Percentiles rank a stretch among this genome's conserved stretches.
Conservation (phyloP, 2,329 filamentous ascomycete genomes). For the Aureobasidium pullulans region DNA sequence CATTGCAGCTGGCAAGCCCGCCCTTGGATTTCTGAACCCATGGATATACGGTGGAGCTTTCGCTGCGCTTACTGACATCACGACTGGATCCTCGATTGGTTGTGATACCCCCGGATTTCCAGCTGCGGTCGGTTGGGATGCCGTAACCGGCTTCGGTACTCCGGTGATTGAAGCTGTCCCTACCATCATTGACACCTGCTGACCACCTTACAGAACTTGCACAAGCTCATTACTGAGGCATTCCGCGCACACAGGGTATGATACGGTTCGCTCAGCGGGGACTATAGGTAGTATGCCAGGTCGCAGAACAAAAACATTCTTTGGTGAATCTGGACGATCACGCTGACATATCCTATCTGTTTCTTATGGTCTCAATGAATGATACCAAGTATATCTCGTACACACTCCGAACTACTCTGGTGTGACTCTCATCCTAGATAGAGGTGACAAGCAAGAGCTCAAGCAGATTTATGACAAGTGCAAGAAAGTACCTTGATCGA, state of each 20-base stretch:
- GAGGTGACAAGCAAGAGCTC: too few species aligned
- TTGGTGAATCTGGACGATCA: too few species aligned
- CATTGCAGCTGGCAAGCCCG: slow-evolving; percentile 41
- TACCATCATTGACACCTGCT: neutral
- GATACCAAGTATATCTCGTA: too few species aligned
- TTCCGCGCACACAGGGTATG: neutral
- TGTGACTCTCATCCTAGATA: too few species aligned
- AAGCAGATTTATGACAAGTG: too few species aligned
- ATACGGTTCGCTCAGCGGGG: too few species aligned
- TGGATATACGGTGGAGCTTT: slow-evolving; percentile 49
- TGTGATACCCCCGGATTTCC: slow-evolving; percentile 31
- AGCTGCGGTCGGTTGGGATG: slow-evolving; percentile 26
- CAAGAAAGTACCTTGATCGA: too few species aligned
- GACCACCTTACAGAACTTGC: neutral
- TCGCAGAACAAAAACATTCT: too few species aligned
- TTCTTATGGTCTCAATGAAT: too few species aligned
- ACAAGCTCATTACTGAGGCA: neutral
- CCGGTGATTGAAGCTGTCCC: slow-evolving; percentile 15
- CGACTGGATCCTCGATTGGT: slow-evolving; percentile 30
- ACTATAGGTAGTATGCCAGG: too few species aligned
- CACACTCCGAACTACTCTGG: too few species aligned
- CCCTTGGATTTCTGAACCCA: slow-evolving; percentile 54
- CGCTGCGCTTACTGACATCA: slow-evolving; percentile 44
- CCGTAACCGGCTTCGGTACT: slow-evolving; percentile 27
- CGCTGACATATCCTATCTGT: too few species aligned